Evolutionary conservation across 345 rosid genomes (phyloP).

Genomic region (Moricandia arvensis): DNA sequence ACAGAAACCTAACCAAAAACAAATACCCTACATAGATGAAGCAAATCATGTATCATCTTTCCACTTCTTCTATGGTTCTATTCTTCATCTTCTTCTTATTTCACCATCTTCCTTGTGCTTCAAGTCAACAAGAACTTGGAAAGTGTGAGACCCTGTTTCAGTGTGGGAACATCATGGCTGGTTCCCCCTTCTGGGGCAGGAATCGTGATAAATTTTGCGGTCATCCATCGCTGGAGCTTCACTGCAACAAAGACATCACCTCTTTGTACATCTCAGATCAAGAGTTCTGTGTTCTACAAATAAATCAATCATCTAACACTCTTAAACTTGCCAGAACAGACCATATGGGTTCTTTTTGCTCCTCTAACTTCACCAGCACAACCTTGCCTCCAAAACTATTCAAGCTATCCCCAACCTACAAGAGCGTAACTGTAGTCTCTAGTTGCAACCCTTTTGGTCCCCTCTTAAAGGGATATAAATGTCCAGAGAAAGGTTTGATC

Average conservation of each 20-base stretch:
- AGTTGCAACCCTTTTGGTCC: constrained; percentile 1
- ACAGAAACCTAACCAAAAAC: background rate
- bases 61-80: constrained; percentile 10
- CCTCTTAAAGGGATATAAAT: background rate
- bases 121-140: background rate
- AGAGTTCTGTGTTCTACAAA: constrained; percentile 15
- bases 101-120: constrained; percentile 1
- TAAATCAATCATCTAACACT: background rate
- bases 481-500: background rate
- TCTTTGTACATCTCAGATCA: background rate
- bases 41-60: constrained; percentile 3
- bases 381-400: background rate
- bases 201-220: background rate
- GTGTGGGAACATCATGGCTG: constrained; percentile 32
- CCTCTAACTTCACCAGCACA: background rate
- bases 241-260: constrained; percentile 9
- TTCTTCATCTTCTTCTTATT: background rate
- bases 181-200: constrained; percentile 49
- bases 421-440: constrained; percentile 4
- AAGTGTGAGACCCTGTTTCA: background rate
- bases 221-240: constrained; percentile 31
- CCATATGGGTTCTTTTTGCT: constrained; percentile 9
- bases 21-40: background rate
- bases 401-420: background rate
- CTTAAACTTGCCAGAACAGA: constrained; percentile 34